Base-by-base conservation (phyloP, 2,329 filamentous ascomycete species). In the Apiospora malaysiana region DNA sequence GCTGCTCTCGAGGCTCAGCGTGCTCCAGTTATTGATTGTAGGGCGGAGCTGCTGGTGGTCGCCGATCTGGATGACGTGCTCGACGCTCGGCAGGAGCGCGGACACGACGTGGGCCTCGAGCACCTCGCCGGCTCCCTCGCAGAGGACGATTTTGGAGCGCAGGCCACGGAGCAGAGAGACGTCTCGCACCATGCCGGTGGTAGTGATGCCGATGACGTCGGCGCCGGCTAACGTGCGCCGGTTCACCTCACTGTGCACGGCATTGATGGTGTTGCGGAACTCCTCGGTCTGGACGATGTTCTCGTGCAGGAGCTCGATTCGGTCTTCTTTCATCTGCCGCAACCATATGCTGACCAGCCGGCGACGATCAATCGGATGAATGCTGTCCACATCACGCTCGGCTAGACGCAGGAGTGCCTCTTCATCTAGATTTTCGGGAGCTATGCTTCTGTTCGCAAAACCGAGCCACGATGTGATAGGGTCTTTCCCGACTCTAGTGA, bases 41-140 rank as follows among this genome's bases (percentile, higher is more conserved):
- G 90, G 90, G 0, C 89, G 85, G 1, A 92, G 82, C 75, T 92
- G 90, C 27, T 85, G 80, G 71, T 91, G 89, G 74, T 92, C 90
- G 0, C 90, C 90, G 49, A 92, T 91, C 18, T 89, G 83, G 25
- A 92, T 88, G 8, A 84, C 80, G 71, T 93, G 91, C 76, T 92
- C 85, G 0, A 91, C 77, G 0, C 85, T 85, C 0, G 90, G 89
- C 0, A 91, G 80, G 4, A 93, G 77, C 0, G 90, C 85, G 0
- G 88, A 88, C 0, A 93, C 76, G 4, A 88, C 81, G 71, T 93
- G 90, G 0, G 88, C 83, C 77, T 93, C 91, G 45, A 93, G 81
- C 0, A 93, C 88, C 72, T 93, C 91, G 0, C 87, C 91, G 1
- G 91, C 91, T 75, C 93, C 91, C 76, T 93, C 91, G 46, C 88